phyloP scores from a whole-genome alignment of 768 basidiomycete species.

The Trametes meyenii region DNA sequence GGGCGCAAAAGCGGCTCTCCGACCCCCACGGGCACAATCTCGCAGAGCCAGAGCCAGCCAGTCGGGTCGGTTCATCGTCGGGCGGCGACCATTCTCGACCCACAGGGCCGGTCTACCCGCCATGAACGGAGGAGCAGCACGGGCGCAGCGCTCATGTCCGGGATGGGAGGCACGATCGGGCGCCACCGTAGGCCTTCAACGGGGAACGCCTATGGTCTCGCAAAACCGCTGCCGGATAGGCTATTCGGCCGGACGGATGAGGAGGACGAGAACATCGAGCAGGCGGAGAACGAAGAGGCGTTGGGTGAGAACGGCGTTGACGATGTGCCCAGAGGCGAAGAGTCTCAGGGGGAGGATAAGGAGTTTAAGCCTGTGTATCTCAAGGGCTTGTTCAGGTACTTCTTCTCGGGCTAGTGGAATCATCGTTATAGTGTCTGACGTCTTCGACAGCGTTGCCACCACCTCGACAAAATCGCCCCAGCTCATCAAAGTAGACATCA shows the following conservation, averaged over 20 bases:
- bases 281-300: conserved; percentile 47
- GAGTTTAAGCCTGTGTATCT: conserved; percentile 94
- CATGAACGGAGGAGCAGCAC: conserved; percentile 82
- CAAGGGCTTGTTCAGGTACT: conserved; percentile 93
- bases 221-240: conserved; percentile 41
- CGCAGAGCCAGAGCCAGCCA: conserved; percentile 56
- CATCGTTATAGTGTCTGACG: conserved; percentile 6
- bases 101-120: conserved; percentile 58
- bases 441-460: conserved; percentile 74
- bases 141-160: conserved; percentile 60
- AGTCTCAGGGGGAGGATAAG: conserved; percentile 61
- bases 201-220: conserved; percentile 46
- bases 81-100: conserved; percentile 78
- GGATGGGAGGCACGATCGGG: conserved; percentile 56
- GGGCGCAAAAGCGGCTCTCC: conserved; percentile 21
- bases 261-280: conserved; percentile 40
- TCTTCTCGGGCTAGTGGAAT: conserved; percentile 14
- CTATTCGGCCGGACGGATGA: conserved; percentile 55
- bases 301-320: conserved; percentile 40
- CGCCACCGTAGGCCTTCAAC: conserved; percentile 74
- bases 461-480: conserved; percentile 88
- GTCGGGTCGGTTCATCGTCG: conserved; percentile 65
- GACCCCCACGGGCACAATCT: conserved; percentile 32
- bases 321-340: conserved; percentile 32
- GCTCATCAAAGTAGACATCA: conserved; percentile 82